A percentile compares a stretch with the other conserved stretches of the same genome.
Conservation (phyloP, 805 yeast species). For the Candida ficus region DNA sequence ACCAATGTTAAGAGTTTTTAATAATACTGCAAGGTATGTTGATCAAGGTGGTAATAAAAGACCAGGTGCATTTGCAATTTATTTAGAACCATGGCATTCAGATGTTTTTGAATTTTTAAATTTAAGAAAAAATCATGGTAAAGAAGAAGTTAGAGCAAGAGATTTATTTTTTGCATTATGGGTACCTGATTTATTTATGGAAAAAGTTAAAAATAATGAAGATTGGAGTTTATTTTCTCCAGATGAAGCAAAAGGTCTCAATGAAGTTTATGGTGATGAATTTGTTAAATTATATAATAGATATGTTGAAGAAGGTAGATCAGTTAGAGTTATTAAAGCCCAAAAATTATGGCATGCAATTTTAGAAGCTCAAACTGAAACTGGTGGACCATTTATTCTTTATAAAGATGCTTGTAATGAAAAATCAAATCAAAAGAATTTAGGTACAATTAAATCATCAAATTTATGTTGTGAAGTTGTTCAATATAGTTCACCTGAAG, state of each 20-base stretch:
- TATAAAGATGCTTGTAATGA: conserved; percentile 89
- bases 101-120: conserved; percentile 87
- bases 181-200: conserved; percentile 94
- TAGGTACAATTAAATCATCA: conserved; percentile 90
- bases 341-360: conserved; percentile 90
- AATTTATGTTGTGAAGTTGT: conserved; percentile 93
- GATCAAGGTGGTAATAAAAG: conserved; percentile 98
- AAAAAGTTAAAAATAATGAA: conserved; percentile 70
- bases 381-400: conserved; percentile 93
- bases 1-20: conserved; percentile 93
- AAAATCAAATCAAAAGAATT: conserved; percentile 86
- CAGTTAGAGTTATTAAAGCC: conserved; percentile 68
- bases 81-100: conserved; percentile 96
- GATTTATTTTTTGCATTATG: conserved; percentile 91
- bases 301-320: conserved; percentile 70
- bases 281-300: conserved; percentile 65
- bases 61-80: conserved; percentile 95
- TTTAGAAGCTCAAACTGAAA: conserved; percentile 89
- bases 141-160: conserved; percentile 90
- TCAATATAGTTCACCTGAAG: conserved; percentile 85
- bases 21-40: conserved; percentile 94
- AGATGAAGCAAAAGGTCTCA: conserved; percentile 79
- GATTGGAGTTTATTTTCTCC: conserved; percentile 93
- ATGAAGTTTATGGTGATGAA: conserved; percentile 81
- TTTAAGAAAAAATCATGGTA: conserved; percentile 90